Evolutionary conservation across 2,329 filamentous ascomycete genomes (phyloP), one percentile per base, ranked within the genome.

Genomic region (Fusarium foetens): DNA sequence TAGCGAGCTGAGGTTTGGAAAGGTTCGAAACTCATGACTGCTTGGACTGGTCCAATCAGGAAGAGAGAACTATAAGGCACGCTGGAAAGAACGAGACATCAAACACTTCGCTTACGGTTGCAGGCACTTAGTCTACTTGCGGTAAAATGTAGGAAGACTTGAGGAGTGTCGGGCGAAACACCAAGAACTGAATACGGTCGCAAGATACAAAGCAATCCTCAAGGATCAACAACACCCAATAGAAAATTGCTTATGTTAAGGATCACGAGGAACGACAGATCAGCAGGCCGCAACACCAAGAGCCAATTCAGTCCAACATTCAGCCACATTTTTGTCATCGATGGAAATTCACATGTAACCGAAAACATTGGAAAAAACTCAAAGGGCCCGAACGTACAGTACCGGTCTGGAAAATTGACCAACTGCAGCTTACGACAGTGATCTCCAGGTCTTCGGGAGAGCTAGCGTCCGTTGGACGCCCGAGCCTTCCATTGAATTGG

Each of bases 311-410:
- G 35, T 33, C 29, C n/a, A 46, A 46, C 46, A 27, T 64, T 55
- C 57, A 71, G 57, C 62, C 38, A 66, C 58, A 53, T 17, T 45
- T 53, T 43, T 53, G 41, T 41, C 36, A 46, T 38, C 53, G 46
- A 43, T 33, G 45, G n/a, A 57, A 55, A 70, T 76, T 76, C 75
- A 76, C 75, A 76, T 76, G 75, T 66, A 75, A 76, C 75, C 74
- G 75, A 76, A 70, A 35, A 51, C 31, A 25, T 51, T 11, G 12
- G 21, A 35, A 25, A 41, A 61, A 35, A 14, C 25, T n/a, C 19
- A 25, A 17, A 53, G 29, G 36, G 67, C 51, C 71, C 71, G 58
- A 60, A 25, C 45, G 49, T 27, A n/a, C n/a, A n/a, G n/a, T n/a
- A 53, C 57, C 54, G 57, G 49, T 53, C 23, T 53, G 49, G 33